Evolutionary conservation across 192 early-diverging fungal genomes (phyloP), one percentile per base, ranked within the genome.

Genomic region (Gryganskiella cystojenkinii): DNA sequence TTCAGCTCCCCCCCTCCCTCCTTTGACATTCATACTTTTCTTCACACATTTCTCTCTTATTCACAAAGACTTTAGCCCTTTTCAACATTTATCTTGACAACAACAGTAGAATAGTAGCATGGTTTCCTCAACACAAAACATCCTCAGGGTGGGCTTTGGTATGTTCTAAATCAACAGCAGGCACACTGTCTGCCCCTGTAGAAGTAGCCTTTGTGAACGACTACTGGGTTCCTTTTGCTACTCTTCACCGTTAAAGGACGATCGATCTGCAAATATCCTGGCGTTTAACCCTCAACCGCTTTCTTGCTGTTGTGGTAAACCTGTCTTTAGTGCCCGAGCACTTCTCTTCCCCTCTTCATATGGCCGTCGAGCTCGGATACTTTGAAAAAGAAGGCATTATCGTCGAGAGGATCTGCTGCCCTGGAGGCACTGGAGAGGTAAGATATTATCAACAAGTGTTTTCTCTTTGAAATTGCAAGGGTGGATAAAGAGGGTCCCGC

Each of bases 341-440:
- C 63, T 92, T 92, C 80, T 92, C 91, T 13, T 90, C 89, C n/a
- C 91, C 91, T 11, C 76, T 92, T 43, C 76, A 88, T 63, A 82
- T 90, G 56, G 90, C 86, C 3, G 73, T 79, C 28, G 90, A 90
- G 33, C 74, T 83, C 17, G 90, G 86, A 11, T 83, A 80, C 44
- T 84, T 92, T 52, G 80, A 80, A 28, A 81, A 84, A 14, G 57
- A 70, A 17, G 81, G 81, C 11, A 67, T 84, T n/a, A 74, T 83
- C 15, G 83, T 91, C 50, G 88, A 93, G 66, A 63, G 90, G 43
- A 85, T 90, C 45, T 80, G 66, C 43, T 84, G 82, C 50, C 83
- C 84, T 25, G 78, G 85, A 58, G 80, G 71, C 31, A 46, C 62
- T 27, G 65, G 66, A 31, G 62, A 82, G 68, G 60, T 65, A 80